phyloP scores from a whole-genome alignment of 2,329 filamentous ascomycete genomes.

The Colletotrichum cereale region DNA sequence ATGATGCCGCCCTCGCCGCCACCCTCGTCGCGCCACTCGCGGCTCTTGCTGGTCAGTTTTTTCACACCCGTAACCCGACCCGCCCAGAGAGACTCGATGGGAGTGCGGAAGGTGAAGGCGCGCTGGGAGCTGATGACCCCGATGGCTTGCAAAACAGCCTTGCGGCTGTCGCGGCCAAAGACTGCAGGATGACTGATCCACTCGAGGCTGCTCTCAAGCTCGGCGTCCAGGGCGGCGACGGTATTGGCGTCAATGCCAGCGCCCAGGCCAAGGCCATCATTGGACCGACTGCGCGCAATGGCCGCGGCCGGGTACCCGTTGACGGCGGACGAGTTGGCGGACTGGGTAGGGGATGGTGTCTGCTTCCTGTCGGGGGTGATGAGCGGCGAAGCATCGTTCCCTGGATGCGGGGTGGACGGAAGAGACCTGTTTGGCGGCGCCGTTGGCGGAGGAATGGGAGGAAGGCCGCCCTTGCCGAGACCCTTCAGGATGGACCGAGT shows the following conservation, averaged over 20 bases:
- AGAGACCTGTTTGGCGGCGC: slow-evolving; percentile 51
- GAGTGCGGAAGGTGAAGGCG: slow-evolving; percentile 91
- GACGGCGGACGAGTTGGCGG: slow-evolving; percentile 63
- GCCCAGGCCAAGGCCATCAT: slow-evolving; percentile 69
- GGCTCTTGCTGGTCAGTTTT: slow-evolving; percentile 82
- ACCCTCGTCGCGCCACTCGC: slow-evolving; percentile 91
- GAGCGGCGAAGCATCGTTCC: slow-evolving; percentile 63
- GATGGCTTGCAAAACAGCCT: slow-evolving; percentile 95
- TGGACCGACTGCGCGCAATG: slow-evolving; percentile 66
- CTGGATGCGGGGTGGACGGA: slow-evolving; percentile 51
- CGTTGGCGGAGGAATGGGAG: slow-evolving; percentile 81
- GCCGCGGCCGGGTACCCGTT: slow-evolving; percentile 56
- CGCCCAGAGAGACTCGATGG: slow-evolving; percentile 91
- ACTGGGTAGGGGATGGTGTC: slow-evolving; percentile 55
- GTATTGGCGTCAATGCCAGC: slow-evolving; percentile 86
- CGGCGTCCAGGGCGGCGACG: slow-evolving; percentile 88
- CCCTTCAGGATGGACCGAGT: slow-evolving; percentile 96
- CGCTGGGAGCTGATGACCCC: slow-evolving; percentile 96
- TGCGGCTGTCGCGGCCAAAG: slow-evolving; percentile 92
- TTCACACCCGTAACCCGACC: slow-evolving; percentile 84
- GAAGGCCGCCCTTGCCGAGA: slow-evolving; percentile 92
- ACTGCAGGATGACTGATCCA: slow-evolving; percentile 98
- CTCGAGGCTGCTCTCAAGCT: slow-evolving; percentile 90
- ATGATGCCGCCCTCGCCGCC: slow-evolving; percentile 77
- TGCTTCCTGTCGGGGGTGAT: slow-evolving; percentile 59